Percentiles rank a stretch among this genome's conserved stretches.
These are phyloP conservation scores for Macrophomina tecta DNA, from an alignment of 2,329 filamentous ascomycete genomes.

Conservation along the genomic window DNA sequence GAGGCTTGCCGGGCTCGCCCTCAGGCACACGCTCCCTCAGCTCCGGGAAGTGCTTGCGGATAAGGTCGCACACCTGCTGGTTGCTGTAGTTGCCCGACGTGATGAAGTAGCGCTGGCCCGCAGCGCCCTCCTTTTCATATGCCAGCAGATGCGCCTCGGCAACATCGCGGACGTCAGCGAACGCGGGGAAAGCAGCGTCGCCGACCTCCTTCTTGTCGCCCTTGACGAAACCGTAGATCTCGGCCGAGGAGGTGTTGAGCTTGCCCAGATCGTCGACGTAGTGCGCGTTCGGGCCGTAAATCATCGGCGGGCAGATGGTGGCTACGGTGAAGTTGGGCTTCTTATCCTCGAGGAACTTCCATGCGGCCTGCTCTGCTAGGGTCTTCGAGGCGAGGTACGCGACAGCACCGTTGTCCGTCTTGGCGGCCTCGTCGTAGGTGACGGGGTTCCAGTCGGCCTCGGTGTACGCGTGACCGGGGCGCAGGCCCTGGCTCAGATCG, in stretches of 20 bases:
- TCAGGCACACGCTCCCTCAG: constrained; percentile 41
- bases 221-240: constrained; percentile 21
- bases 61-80: constrained; percentile 25
- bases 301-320: constrained; percentile 38
- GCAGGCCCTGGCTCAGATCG: constrained; percentile 7
- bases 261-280: constrained; percentile 17
- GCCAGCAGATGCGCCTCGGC: constrained; percentile 54
- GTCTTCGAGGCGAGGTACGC: constrained; percentile 37
- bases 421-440: constrained; percentile 34
- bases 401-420: constrained; percentile 30
- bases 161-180: constrained; percentile 57
- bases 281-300: constrained; percentile 34
- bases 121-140: constrained; percentile 36
- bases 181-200: constrained; percentile 46
- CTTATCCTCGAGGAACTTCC: constrained; percentile 35
- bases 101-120: constrained; percentile 24
- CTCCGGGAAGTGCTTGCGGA: constrained; percentile 47
- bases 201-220: constrained; percentile 7
- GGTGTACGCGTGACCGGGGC: constrained; percentile 31
- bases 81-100: constrained; percentile 20
- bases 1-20: constrained; percentile 32
- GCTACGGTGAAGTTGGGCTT: constrained; percentile 35
- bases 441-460: constrained; percentile 39
- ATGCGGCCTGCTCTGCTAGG: constrained; percentile 37
- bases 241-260: constrained; percentile 11